A percentile compares a stretch with the other conserved stretches of the same genome.
Evolutionary conservation across 2,329 filamentous ascomycete genomes (phyloP).

Genomic region (Sarocladium strictum): DNA sequence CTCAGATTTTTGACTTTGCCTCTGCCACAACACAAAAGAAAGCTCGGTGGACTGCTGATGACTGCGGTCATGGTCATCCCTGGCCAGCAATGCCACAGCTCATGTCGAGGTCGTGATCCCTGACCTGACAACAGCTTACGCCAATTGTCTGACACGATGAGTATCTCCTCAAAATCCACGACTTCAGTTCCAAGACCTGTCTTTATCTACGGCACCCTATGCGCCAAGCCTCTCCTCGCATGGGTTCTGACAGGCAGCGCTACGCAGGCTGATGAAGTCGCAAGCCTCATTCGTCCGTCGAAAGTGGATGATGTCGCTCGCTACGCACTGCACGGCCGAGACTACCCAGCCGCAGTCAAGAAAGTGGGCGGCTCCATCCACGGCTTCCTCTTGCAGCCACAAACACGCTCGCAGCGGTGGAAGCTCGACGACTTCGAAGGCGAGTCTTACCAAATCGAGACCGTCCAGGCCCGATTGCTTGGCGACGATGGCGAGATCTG

Average conservation of each 20-base stretch:
- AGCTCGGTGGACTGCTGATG: no score
- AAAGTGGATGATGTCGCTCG: slow-evolving; percentile 1
- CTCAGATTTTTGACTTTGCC: no score
- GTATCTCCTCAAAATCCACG: no score
- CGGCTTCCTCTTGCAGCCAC: slow-evolving; percentile 18
- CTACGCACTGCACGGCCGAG: slow-evolving; percentile 14
- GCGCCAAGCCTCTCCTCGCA: not conserved
- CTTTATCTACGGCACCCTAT: slow-evolving; percentile 5
- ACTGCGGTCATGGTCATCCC: no score
- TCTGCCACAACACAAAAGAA: no score
- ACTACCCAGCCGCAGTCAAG: slow-evolving; percentile 21
- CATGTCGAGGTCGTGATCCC: not conserved
- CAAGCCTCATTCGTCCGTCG: slow-evolving; percentile 4
- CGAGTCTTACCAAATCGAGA: slow-evolving; percentile 15
- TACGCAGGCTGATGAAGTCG: not conserved
- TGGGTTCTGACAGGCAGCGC: not conserved
- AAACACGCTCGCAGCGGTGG: slow-evolving; percentile 20
- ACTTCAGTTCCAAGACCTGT: slow-evolving; percentile 18
- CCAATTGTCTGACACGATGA: no score
- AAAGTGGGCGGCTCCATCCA: slow-evolving; percentile 14
- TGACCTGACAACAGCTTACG: no score
- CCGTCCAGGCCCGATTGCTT: slow-evolving; percentile 12
- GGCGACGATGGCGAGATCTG: not conserved
- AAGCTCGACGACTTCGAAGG: slow-evolving; percentile 29
- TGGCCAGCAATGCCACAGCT: no score